These are phyloP conservation scores for Calonectria leucothoes DNA, from an alignment of 2,329 filamentous ascomycete species.

Conservation along the genomic window DNA sequence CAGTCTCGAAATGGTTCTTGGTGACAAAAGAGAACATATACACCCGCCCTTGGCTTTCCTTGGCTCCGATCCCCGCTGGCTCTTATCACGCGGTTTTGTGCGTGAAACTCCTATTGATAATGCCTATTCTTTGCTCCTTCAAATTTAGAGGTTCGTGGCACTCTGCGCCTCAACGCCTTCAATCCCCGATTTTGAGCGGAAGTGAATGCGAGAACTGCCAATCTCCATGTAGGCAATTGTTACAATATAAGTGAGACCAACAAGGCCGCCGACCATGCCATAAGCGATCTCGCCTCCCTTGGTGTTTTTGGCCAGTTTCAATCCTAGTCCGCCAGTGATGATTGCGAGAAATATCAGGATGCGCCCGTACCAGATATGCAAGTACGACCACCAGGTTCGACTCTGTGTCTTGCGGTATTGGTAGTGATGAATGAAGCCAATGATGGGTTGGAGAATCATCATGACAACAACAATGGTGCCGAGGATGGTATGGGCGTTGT, in stretches of 20 bases:
- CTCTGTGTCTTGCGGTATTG: neutral
- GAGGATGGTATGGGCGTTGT: neutral
- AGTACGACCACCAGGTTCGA: neutral
- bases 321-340: neutral
- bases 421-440: neutral
- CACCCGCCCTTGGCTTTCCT: neutral
- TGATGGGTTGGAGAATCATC: neutral
- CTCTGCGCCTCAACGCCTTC: neutral
- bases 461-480: neutral
- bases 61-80: neutral
- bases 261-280: neutral
- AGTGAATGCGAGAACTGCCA: neutral
- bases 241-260: neutral
- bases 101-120: no score
- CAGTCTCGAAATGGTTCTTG: neutral
- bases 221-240: neutral
- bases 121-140: neutral
- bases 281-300: neutral
- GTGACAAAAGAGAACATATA: neutral
- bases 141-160: neutral
- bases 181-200: neutral
- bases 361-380: constrained; percentile 6
- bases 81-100: no score
- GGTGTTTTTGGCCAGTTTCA: neutral
- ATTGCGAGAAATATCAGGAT: neutral